A percentile compares a stretch with the other conserved stretches of the same genome.
Conservation (phyloP, 768 basidiomycete genomes). For the Pleurotus sapidus region DNA sequence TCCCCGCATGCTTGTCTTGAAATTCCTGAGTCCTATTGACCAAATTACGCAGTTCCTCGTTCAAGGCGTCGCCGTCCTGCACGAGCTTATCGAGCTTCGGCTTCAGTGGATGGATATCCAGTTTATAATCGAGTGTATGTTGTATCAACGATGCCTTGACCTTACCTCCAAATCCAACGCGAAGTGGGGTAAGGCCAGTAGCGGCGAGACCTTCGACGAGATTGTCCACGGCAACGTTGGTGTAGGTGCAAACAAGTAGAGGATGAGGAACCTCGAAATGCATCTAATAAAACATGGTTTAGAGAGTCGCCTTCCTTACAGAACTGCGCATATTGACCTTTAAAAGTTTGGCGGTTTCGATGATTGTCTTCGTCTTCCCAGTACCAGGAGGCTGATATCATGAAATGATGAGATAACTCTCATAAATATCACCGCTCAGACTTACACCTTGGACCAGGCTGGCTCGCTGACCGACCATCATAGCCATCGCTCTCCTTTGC, state of each 20-base stretch:
- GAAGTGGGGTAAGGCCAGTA: slow-evolving; percentile 63
- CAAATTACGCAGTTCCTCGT: slow-evolving; percentile 19
- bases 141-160: slow-evolving; percentile 53
- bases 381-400: slow-evolving; percentile 77
- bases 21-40: slow-evolving; percentile 11
- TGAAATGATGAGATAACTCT: neutral
- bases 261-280: slow-evolving; percentile 84
- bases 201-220: slow-evolving; percentile 73
- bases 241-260: slow-evolving; percentile 90
- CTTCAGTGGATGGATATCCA: slow-evolving; percentile 58
- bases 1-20: slow-evolving; percentile 15
- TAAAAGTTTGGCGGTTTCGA: slow-evolving; percentile 78
- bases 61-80: slow-evolving; percentile 33
- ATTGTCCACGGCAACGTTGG: slow-evolving; percentile 91
- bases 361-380: slow-evolving; percentile 90
- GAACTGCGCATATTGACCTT: slow-evolving; percentile 44
- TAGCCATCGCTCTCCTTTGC: slow-evolving; percentile 80
- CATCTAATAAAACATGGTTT: slow-evolving; percentile 31
- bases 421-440: slow-evolving; percentile 5
- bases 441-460: slow-evolving; percentile 87
- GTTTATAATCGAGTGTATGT: slow-evolving; percentile 62
- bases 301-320: neutral
- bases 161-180: slow-evolving; percentile 65
- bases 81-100: slow-evolving; percentile 37
- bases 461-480: slow-evolving; percentile 78